Conservation (phyloP, 352 stramenopile species). For the Pythium rhizo-oryzae region DNA sequence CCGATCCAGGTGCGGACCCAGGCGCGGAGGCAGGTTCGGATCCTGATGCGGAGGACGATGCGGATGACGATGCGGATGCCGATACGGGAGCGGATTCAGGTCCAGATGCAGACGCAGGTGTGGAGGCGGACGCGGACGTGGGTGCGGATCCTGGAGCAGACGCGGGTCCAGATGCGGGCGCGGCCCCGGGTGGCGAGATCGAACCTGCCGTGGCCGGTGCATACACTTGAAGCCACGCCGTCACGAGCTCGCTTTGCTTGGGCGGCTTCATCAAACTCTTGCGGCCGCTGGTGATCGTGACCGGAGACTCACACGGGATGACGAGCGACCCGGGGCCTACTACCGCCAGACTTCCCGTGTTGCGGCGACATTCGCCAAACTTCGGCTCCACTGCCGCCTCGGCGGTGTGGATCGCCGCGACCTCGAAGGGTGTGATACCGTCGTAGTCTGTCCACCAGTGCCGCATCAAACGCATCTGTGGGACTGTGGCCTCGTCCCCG, state of each 20-base stretch:
- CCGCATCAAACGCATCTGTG: not conserved
- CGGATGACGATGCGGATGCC: not conserved
- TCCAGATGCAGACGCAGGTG: too few relatives aligned
- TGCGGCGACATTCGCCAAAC: not conserved
- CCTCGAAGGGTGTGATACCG: not conserved
- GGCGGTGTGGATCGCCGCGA: constrained; percentile 20
- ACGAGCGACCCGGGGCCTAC: constrained; percentile 9
- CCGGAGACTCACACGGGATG: constrained; percentile 4
- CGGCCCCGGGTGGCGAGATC: not conserved
- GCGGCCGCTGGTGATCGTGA: not conserved
- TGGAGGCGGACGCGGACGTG: too few relatives aligned
- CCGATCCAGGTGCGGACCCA: too few relatives aligned
- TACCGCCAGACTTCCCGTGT: too few relatives aligned
- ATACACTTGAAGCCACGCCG: constrained; percentile 18
- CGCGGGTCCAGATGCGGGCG: too few relatives aligned
- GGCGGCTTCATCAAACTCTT: not conserved
- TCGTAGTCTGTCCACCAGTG: constrained; percentile 1
- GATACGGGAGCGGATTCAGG: too few relatives aligned
- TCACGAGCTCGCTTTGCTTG: constrained; percentile 1
- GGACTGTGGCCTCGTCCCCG: constrained; percentile 1
- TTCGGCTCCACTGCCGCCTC: not conserved
- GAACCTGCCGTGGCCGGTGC: not conserved
- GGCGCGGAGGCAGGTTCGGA: too few relatives aligned
- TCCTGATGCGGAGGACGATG: not conserved
- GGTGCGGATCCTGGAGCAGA: too few relatives aligned